Evolutionary conservation across 305 asterid genomes (phyloP), one percentile per base, ranked within the genome.

Genomic region (Lippia alba): DNA sequence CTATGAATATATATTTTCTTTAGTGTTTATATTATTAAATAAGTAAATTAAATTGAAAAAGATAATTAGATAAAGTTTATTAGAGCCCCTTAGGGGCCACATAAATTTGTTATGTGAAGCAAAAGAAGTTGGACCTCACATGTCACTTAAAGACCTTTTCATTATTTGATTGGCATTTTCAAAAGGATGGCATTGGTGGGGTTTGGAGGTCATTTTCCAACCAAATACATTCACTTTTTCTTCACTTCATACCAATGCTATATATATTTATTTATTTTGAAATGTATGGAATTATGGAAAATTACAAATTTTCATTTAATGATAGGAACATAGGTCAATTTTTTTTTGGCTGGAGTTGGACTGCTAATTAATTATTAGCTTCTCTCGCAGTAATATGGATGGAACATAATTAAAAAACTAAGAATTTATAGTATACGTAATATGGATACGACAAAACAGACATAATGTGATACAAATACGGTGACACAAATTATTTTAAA

Each of bases 141-240:
- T 70, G 71, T 49, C 69, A 70, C 70, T 66, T 66, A 70, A 71
- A 65, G 32, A 41, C 70, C 60, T 59, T 70, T 59, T 41, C 30
- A 70, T 65, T 57, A 50, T 70, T 58, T 51, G 69, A 66, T 65
- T 69, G 69, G 65, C 57, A 66, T 73, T 69, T 70, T 66, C 61
- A 36, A 70, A 65, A 70, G 66, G 66, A 65, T 56, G 68, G 61
- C 61, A 41, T 8, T 71, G 74, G 81, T 76, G 55, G 77, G 80
- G 57, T 36, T 33, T 53, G 17, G 10, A 61, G 7, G 60, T 46
- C 71, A 19, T 48, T 60, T 78, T 78, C 74, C 70, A 70, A 48
- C 82, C 71, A 74, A 74, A 70, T 70, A 24, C 72, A 58, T 62
- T 55, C 56, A 68, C 69, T 33, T 58, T 30, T 8, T 12, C 55